Base-by-base conservation (phyloP, 495 filamentous ascomycete genomes). In the Paragyromitra xinjiangensis region DNA sequence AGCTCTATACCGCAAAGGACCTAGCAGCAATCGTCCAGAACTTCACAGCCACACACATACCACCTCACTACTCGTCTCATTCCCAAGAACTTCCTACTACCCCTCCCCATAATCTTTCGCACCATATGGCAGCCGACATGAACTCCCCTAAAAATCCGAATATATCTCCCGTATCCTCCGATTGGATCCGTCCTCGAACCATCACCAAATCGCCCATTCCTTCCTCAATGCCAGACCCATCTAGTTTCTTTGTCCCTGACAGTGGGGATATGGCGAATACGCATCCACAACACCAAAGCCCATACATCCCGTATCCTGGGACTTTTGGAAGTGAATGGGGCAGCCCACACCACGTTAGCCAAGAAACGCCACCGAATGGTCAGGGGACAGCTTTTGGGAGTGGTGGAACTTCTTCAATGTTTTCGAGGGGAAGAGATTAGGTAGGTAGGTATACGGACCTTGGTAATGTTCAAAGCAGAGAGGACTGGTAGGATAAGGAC, bases 11-110 rank as follows among this genome's bases (percentile, higher is more conserved):
- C 3, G 77, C 75, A 1, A 78, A 67, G n/a, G 77, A 79, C 29
- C 65, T 79, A 22, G 77, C 74, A 72, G 53, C 77, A 1, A 58
- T 78, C 48, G 77, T 79, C 4, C 75, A 79, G 53, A 78, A 78
- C 22, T 73, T 79, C 63, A 79, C 77, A 55, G 24, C 75, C 9
- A 79, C 77, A 5, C 75, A 79, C 50, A 74, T 67, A 22, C 26
- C 50, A 44, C 64, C 40, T 34, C 74, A 65, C 34, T 77, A 73
- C 40, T 61, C 74, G 11, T 61, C 69, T n/a, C 68, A 77, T 73
- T 34, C 74, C 2, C 74, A 77, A 55, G 74, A 77, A 37, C 74
- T 77, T 39, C 74, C 74, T 19, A 73, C 74, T 3, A 77, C 74
- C 6, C 74, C 74, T 45, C 50, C 68, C n/a, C 68, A 58, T 11